Percentiles rank a stretch among this genome's conserved stretches.
phyloP scores from a whole-genome alignment of 495 filamentous ascomycete genomes.

The Elasticomyces elasticus region DNA sequence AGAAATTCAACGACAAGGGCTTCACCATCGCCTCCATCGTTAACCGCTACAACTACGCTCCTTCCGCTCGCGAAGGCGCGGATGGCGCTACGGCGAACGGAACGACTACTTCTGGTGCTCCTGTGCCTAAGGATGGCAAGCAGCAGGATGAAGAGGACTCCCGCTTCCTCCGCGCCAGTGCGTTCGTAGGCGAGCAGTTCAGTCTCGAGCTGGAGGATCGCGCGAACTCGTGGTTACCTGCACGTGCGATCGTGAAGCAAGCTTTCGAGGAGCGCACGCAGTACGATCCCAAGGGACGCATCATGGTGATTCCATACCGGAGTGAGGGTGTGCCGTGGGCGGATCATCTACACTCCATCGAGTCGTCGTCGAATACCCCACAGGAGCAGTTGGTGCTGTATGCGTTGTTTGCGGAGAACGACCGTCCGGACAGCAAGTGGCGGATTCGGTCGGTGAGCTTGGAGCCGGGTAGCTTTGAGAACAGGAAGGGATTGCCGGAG shows the following conservation, averaged over 20 bases:
- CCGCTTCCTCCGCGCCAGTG: slow-evolving; percentile 64
- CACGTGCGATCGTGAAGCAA: slow-evolving; percentile 60
- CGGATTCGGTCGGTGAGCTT: slow-evolving; percentile 80
- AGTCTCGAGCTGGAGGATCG: slow-evolving; percentile 63
- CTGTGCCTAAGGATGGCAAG: slow-evolving; percentile 17
- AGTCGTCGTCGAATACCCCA: slow-evolving; percentile 44
- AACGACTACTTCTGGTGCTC: slow-evolving; percentile 2
- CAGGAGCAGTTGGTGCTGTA: slow-evolving; percentile 65
- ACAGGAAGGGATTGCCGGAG: slow-evolving; percentile 80
- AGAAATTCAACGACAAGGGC: slow-evolving; percentile 68
- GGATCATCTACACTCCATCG: slow-evolving; percentile 85
- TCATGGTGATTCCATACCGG: slow-evolving; percentile 66
- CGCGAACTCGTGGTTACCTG: slow-evolving; percentile 72
- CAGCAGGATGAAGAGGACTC: slow-evolving; percentile 66
- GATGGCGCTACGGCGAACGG: slow-evolving; percentile 19
- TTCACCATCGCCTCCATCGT: slow-evolving; percentile 79
- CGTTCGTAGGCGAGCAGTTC: slow-evolving; percentile 80
- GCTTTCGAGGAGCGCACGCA: slow-evolving; percentile 57
- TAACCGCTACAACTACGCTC: slow-evolving; percentile 62
- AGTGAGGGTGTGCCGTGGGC: slow-evolving; percentile 69
- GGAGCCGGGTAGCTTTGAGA: slow-evolving; percentile 73
- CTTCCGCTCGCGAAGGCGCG: slow-evolving; percentile 25
- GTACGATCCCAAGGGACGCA: slow-evolving; percentile 61
- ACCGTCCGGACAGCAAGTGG: slow-evolving; percentile 65
- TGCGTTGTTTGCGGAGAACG: slow-evolving; percentile 84